Base-by-base conservation (phyloP, 768 basidiomycete species). In the Pholiota molesta region DNA sequence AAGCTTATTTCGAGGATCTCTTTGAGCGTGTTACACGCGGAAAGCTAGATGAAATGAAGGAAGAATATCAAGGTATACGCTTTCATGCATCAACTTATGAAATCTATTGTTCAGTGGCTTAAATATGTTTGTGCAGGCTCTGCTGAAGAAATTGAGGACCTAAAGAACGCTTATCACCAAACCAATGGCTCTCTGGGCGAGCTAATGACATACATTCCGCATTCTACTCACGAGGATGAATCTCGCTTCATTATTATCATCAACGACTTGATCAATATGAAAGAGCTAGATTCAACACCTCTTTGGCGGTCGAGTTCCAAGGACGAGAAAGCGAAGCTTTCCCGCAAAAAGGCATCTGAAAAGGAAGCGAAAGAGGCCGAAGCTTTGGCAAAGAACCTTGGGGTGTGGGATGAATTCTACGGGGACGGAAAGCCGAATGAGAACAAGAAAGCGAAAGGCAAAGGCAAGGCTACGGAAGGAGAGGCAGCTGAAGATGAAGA, bases 381-480 rank as follows among this genome's bases (percentile, higher is more conserved):
- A 73, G 80, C 84, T 19, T 76, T 89, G 44, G 95, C 95, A 5
- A 92, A 87, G 66, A 92, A 94, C 64, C 75, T 98, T 16, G 95
- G 95, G 2, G 91, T 97, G 10, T 96, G 94, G 94, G 95, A 97
- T 59, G 93, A 95, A 67, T 95, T 95, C 68, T 94, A 92, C 69
- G 92, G 91, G 5, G 86, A 80, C 64, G 92, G 91, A 3, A 91
- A 89, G 74, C 73, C 81, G 1, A 84, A 86, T 7, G 78, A 85
- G 37, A 81, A 86, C 65, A 86, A 85, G 73, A 87, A 86, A 66
- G 79, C 75, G 1, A 88, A 83, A 63, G 75, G 70, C 11, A 86
- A 85, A 70, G 70, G 68, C 52, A 70, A 76, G 59, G 65, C 66
- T 69, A 52, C 83, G 75, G 72, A 79, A 64, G 69, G 65, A 57